phyloP scores from a whole-genome alignment of 2,329 filamentous ascomycete species.

The Eutypa lata region DNA sequence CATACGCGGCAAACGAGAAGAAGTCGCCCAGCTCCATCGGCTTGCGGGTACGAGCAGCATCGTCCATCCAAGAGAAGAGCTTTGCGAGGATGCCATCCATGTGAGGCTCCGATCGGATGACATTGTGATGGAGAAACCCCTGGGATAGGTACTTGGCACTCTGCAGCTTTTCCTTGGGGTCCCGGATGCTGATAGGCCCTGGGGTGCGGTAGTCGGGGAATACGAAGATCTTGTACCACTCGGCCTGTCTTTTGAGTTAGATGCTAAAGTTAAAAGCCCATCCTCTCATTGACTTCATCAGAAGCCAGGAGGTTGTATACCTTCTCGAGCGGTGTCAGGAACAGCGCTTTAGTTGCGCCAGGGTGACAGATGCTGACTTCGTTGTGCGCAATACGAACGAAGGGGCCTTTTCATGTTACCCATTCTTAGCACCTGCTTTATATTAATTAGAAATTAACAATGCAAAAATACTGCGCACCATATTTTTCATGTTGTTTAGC shows the following conservation, averaged over 20 bases:
- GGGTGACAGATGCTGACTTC: not conserved
- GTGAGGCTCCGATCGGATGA: constrained; percentile 1
- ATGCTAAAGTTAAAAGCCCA: too few relatives aligned
- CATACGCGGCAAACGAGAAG: constrained; percentile 19
- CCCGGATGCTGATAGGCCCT: not conserved
- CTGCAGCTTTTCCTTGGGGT: constrained; percentile 2
- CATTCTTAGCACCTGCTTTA: too few relatives aligned
- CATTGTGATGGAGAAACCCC: constrained; percentile 2
- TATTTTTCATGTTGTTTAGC: not conserved
- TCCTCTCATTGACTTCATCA: too few relatives aligned
- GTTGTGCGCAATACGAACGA: not conserved
- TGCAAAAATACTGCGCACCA: constrained; percentile 1
- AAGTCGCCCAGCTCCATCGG: constrained; percentile 2
- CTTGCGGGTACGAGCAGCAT: not conserved
- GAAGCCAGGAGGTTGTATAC: constrained; percentile 2
- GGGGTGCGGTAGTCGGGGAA: constrained; percentile 3
- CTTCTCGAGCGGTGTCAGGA: not conserved
- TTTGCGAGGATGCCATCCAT: constrained; percentile 2
- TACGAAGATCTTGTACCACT: constrained; percentile 6
- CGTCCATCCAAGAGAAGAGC: constrained; percentile 1
- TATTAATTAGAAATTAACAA: too few relatives aligned
- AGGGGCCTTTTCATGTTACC: not conserved
- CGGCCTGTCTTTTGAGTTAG: constrained; percentile 1
- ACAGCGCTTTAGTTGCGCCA: not conserved
- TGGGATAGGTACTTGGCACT: not conserved